Percentiles rank a stretch among this genome's conserved stretches.
Evolutionary conservation across 225 moss, liverwort and hornwort genomes (phyloP).

Genomic region (Anthoceros angustus): DNA sequence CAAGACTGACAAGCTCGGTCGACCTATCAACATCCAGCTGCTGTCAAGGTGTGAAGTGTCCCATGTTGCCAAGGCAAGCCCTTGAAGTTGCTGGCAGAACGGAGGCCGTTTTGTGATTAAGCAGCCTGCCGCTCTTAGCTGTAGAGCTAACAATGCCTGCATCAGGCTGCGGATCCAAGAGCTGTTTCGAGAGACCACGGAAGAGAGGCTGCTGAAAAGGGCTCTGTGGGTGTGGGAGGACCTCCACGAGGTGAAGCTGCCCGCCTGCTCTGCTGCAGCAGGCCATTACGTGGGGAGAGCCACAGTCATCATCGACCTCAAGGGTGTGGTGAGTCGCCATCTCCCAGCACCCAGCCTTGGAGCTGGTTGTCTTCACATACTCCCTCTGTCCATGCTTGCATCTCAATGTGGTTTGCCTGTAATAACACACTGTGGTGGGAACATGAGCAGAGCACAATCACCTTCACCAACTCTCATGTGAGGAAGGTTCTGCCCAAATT

Average conservation of each 20-base stretch:
- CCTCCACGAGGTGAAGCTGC: slow-evolving; percentile 30
- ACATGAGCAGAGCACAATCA: slow-evolving; percentile 22
- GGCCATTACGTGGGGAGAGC: slow-evolving; percentile 25
- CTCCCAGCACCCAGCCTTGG: background rate
- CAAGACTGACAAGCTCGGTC: slow-evolving; percentile 32
- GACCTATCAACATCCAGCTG: slow-evolving; percentile 33
- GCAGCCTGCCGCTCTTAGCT: background rate
- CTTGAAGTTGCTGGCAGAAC: background rate
- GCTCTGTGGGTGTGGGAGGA: slow-evolving; percentile 36
- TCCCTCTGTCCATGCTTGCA: background rate
- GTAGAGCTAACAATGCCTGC: background rate
- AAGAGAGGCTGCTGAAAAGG: slow-evolving; percentile 25
- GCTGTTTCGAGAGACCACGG: slow-evolving; percentile 25
- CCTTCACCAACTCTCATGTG: slow-evolving; percentile 28
- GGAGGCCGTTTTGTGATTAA: background rate
- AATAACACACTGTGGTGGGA: background rate
- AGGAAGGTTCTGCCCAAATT: slow-evolving; percentile 26
- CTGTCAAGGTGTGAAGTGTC: slow-evolving; percentile 20
- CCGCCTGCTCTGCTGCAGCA: slow-evolving; percentile 26
- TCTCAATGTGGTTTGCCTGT: background rate
- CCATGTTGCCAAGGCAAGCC: background rate
- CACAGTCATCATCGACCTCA: slow-evolving; percentile 25
- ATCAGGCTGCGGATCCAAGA: slow-evolving; percentile 26
- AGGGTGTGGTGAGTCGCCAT: slow-evolving; percentile 21
- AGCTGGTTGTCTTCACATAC: background rate